These are phyloP conservation scores for Monosporozyma yasuniensis DNA, from an alignment of 805 yeast genomes.

Conservation along the genomic window DNA sequence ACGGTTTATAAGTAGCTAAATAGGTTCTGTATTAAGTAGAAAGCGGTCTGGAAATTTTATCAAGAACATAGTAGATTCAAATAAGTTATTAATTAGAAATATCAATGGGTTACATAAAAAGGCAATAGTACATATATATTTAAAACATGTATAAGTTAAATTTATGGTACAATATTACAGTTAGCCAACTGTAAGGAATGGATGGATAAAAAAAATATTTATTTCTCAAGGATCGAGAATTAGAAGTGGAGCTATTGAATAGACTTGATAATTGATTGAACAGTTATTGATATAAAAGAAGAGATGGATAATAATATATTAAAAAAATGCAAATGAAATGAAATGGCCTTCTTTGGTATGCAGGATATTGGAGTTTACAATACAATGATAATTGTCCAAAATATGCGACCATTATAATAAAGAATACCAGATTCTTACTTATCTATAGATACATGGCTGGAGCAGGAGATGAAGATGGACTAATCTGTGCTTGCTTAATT, in stretches of 20 bases:
- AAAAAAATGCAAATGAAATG: background rate
- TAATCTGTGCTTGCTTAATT: background rate
- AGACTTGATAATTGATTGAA: background rate
- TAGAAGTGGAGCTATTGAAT: background rate
- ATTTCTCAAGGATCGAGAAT: background rate
- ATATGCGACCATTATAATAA: background rate
- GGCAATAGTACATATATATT: background rate
- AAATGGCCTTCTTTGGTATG: background rate
- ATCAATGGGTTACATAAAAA: background rate
- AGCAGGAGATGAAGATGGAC: conserved; percentile 1
- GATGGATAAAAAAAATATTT: background rate
- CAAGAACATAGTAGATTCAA: too few relatives aligned
- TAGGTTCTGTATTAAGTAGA: too few relatives aligned
- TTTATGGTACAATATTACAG: background rate
- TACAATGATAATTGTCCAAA: background rate
- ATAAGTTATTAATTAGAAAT: too few relatives aligned
- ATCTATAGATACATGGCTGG: background rate
- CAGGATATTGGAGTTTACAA: background rate
- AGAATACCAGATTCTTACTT: background rate
- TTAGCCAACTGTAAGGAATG: background rate
- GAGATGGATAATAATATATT: background rate
- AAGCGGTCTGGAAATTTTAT: too few relatives aligned
- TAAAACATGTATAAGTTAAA: background rate
- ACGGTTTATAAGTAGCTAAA: too few relatives aligned
- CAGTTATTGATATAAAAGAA: background rate